These are phyloP conservation scores for Lactarius trivialis DNA, from an alignment of 768 basidiomycete genomes.

Conservation along the genomic window DNA sequence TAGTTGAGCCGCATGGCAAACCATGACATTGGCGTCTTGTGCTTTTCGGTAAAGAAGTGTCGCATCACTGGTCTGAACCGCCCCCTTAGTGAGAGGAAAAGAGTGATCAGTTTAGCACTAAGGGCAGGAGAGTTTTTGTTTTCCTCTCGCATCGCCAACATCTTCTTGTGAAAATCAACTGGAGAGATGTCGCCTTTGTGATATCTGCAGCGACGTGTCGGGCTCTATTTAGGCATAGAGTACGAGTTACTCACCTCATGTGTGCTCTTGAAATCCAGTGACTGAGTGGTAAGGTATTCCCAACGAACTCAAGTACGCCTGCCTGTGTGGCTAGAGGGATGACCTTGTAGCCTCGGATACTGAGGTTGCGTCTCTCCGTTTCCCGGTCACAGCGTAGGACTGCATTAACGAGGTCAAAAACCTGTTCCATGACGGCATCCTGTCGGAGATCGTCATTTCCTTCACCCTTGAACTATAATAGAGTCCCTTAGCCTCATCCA, in stretches of 20 bases:
- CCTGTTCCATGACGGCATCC: constrained; percentile 99
- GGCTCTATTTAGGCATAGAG: neutral
- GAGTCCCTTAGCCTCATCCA: neutral
- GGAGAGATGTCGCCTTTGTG: constrained; percentile 47
- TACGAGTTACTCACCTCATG: constrained; percentile 37
- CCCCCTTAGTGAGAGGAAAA: constrained; percentile 28
- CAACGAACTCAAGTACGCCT: constrained; percentile 88
- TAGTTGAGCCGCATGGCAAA: constrained; percentile 87
- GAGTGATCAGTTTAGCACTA: constrained; percentile 28
- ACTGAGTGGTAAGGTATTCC: constrained; percentile 60
- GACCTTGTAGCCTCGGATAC: constrained; percentile 81
- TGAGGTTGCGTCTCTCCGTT: constrained; percentile 64
- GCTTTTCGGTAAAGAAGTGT: constrained; percentile 87
- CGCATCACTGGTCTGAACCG: constrained; percentile 82
- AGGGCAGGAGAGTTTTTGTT: constrained; percentile 25
- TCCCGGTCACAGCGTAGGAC: constrained; percentile 69
- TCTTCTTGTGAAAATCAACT: constrained; percentile 27
- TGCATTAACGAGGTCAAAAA: constrained; percentile 82
- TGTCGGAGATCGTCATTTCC: constrained; percentile 90
- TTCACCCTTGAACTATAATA: constrained; percentile 79
- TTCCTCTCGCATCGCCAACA: constrained; percentile 32
- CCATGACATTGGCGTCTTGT: constrained; percentile 87
- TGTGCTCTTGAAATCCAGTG: constrained; percentile 63
- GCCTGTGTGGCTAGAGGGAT: constrained; percentile 74
- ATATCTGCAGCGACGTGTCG: constrained; percentile 43